Conservation (phyloP, 2,329 filamentous ascomycete genomes). For the Aspergillus amoenus region DNA sequence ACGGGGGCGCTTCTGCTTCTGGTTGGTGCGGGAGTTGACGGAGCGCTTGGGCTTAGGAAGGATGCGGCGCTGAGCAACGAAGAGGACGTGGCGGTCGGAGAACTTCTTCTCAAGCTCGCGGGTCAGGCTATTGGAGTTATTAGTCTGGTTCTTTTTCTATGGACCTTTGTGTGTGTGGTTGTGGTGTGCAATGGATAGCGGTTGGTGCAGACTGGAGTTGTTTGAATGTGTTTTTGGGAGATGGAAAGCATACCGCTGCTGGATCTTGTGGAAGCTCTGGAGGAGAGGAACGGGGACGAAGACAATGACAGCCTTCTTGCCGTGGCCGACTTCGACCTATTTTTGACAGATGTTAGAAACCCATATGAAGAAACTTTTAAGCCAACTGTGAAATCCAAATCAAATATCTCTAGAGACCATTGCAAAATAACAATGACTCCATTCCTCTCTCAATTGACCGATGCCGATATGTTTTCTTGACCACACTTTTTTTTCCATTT, state of each 20-base stretch:
- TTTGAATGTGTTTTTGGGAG: no score
- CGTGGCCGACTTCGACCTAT: conserved; percentile 99
- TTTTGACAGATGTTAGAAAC: conserved; percentile 40
- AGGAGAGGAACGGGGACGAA: conserved; percentile 99
- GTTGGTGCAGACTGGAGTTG: neutral
- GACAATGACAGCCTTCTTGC: conserved; percentile 99
- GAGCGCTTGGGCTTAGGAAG: conserved; percentile 98
- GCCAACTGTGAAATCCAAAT: neutral
- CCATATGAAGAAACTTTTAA: conserved; percentile 9
- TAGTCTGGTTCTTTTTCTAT: conserved; percentile 5
- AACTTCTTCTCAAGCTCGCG: conserved; percentile 99
- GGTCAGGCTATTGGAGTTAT: conserved; percentile 68
- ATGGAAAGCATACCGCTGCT: conserved; percentile 80
- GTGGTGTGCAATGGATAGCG: neutral
- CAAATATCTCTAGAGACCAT: neutral
- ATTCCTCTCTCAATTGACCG: neutral
- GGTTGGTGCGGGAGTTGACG: conserved; percentile 90
- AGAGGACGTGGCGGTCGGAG: conserved; percentile 99
- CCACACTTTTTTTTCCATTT: neutral
- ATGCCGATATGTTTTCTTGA: neutral
- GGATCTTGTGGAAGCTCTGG: conserved; percentile 97
- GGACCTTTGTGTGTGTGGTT: neutral
- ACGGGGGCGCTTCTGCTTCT: conserved; percentile 98
- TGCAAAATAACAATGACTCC: neutral
- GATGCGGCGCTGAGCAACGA: conserved; percentile 98